Percentiles rank a stretch among this genome's conserved stretches.
Conservation (phyloP, 371 early-diverging fungal species). For the Lichtheimia ramosa region DNA sequence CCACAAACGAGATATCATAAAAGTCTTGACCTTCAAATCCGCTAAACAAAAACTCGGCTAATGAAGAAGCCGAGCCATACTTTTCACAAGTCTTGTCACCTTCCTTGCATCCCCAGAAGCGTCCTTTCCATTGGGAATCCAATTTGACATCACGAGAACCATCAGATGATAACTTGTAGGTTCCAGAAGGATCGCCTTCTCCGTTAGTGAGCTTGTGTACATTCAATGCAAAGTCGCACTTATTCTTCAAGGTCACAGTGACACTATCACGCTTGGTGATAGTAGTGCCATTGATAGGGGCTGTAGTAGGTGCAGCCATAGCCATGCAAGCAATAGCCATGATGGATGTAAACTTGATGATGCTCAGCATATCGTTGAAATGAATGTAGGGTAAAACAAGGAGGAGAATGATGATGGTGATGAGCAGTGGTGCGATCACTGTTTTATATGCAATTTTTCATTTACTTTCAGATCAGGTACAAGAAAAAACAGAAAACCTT, state of each 20-base stretch:
- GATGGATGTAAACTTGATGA: conserved; percentile 18
- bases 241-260: conserved; percentile 40
- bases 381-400: background rate
- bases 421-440: too few species aligned
- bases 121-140: conserved; percentile 34
- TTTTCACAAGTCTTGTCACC: conserved; percentile 28
- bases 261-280: conserved; percentile 8
- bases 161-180: conserved; percentile 16
- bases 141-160: conserved; percentile 15
- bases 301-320: conserved; percentile 27
- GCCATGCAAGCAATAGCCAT: conserved; percentile 20
- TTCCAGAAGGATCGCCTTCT: background rate
- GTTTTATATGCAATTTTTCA: too few species aligned
- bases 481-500: background rate
- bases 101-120: conserved; percentile 36
- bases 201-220: conserved; percentile 38
- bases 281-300: background rate
- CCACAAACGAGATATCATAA: conserved; percentile 46
- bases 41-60: conserved; percentile 41
- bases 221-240: conserved; percentile 24
- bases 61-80: conserved; percentile 26
- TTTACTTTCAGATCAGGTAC: too few species aligned
- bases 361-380: conserved; percentile 14
- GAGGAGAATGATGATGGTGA: too few species aligned
- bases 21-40: conserved; percentile 19